Evolutionary conservation across 306 rosid genomes (phyloP).

Genomic region (Fragaria iinumae): DNA sequence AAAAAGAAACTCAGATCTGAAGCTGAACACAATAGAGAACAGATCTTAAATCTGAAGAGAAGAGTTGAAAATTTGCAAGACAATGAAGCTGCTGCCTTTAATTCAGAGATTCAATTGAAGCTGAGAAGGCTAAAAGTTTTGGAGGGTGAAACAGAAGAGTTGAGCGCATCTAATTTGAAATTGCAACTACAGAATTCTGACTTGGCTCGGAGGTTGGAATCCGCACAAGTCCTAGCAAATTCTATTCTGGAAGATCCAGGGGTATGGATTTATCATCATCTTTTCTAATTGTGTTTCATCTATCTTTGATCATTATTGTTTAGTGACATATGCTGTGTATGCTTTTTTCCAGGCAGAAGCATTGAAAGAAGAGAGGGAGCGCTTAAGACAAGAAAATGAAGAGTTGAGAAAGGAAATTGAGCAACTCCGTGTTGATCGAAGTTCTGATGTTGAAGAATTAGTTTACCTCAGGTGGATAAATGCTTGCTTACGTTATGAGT

Average conservation of each 20-base stretch:
- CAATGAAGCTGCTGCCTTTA: slow-evolving; percentile 40
- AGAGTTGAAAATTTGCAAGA: slow-evolving; percentile 66
- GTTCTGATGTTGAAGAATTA: slow-evolving; percentile 72
- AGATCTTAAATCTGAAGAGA: slow-evolving; percentile 55
- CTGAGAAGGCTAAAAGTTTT: slow-evolving; percentile 50
- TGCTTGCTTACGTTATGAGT: slow-evolving; percentile 86
- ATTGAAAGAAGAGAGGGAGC: slow-evolving; percentile 45
- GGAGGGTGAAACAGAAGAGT: slow-evolving; percentile 55
- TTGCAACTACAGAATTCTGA: slow-evolving; percentile 64
- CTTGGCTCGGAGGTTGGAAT: slow-evolving; percentile 63
- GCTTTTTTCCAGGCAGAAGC: slow-evolving; percentile 48
- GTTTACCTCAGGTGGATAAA: slow-evolving; percentile 89
- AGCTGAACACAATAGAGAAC: slow-evolving; percentile 72
- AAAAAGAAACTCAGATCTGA: slow-evolving; percentile 71
- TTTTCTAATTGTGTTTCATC: not conserved
- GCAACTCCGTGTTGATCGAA: slow-evolving; percentile 57
- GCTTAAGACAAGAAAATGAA: slow-evolving; percentile 46
- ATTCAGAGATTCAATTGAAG: slow-evolving; percentile 37
- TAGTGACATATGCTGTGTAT: not conserved
- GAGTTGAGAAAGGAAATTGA: slow-evolving; percentile 51
- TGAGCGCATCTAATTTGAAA: slow-evolving; percentile 49
- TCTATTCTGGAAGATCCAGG: slow-evolving; percentile 62
- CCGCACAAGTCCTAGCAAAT: slow-evolving; percentile 78
- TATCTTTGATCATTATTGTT: not conserved
- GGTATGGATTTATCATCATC: slow-evolving; percentile 37